Evolutionary conservation across 768 basidiomycete genomes (phyloP).

Genomic region (Pseudohyphozyma bogoriensis): DNA sequence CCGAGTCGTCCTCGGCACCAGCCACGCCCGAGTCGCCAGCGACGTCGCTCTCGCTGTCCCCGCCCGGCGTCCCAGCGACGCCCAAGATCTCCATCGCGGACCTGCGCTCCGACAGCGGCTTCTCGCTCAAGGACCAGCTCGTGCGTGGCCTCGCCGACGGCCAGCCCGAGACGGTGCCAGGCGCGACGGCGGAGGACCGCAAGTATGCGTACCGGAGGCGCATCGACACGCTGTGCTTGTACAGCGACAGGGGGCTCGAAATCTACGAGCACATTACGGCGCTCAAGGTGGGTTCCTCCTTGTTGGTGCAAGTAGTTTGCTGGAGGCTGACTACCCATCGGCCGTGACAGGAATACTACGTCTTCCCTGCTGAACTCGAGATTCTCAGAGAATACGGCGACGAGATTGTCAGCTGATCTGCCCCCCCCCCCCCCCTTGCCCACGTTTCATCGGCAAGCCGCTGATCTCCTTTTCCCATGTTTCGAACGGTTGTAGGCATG

Average conservation of each 20-base stretch:
- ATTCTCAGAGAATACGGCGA: conserved; percentile 62
- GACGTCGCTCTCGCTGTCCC: too few species aligned
- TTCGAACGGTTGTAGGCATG: conserved; percentile 4
- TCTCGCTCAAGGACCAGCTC: conserved; percentile 17
- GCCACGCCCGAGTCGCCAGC: too few species aligned
- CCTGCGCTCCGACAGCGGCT: not conserved
- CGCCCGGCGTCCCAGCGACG: too few species aligned
- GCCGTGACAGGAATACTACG: conserved; percentile 64
- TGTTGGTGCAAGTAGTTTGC: not conserved
- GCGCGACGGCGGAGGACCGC: conserved; percentile 5
- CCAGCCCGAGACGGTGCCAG: conserved; percentile 2
- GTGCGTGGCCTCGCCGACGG: conserved; percentile 11
- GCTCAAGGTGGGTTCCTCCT: conserved; percentile 35
- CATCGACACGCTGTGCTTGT: conserved; percentile 51
- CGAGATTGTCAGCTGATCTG: conserved; percentile 59
- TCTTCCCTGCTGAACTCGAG: conserved; percentile 77
- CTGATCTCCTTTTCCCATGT: too few species aligned
- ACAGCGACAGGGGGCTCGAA: conserved; percentile 73
- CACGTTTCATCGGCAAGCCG: too few species aligned
- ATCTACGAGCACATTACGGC: conserved; percentile 80
- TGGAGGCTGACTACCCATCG: not conserved
- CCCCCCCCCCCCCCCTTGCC: not conserved
- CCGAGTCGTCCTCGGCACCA: too few species aligned
- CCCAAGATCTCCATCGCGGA: too few species aligned
- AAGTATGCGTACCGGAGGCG: conserved; percentile 11